These are phyloP conservation scores for Paramecium pentaurelia DNA, from an alignment of 73 alveolate species.

Conservation along the genomic window DNA sequence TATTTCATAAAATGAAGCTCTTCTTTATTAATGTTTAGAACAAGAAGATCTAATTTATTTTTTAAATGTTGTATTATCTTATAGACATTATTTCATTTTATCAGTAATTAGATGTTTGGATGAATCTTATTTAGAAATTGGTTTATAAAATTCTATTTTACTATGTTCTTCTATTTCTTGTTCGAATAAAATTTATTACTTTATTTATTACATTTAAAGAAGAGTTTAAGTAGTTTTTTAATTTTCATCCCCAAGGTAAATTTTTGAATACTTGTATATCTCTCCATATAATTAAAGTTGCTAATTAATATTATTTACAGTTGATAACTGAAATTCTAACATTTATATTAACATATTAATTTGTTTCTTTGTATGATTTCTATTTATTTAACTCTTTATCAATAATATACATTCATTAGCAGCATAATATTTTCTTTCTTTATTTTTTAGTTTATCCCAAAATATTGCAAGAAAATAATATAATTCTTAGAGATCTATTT, in stretches of 20 bases:
- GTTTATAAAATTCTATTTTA: background rate
- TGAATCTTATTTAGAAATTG: background rate
- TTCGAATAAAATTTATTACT: background rate
- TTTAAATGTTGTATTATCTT: background rate
- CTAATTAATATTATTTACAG: background rate
- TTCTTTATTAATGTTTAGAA: background rate
- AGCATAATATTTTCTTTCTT: background rate
- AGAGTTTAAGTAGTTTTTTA: background rate
- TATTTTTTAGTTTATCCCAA: conserved; percentile 4
- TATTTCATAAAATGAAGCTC: background rate
- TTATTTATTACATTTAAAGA: background rate
- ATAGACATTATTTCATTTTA: background rate
- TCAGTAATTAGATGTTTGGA: background rate
- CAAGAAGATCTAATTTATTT: background rate
- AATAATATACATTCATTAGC: background rate
- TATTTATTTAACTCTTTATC: background rate
- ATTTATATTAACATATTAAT: background rate
- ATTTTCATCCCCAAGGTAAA: background rate
- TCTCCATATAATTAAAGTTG: background rate
- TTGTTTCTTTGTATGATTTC: background rate
- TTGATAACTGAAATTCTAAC: background rate
- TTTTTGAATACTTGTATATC: background rate
- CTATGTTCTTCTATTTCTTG: background rate
- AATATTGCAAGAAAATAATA: background rate
- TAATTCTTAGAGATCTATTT: background rate